phyloP scores from a whole-genome alignment of 495 filamentous ascomycete species.

The Massariosphaeria phaeospora region DNA sequence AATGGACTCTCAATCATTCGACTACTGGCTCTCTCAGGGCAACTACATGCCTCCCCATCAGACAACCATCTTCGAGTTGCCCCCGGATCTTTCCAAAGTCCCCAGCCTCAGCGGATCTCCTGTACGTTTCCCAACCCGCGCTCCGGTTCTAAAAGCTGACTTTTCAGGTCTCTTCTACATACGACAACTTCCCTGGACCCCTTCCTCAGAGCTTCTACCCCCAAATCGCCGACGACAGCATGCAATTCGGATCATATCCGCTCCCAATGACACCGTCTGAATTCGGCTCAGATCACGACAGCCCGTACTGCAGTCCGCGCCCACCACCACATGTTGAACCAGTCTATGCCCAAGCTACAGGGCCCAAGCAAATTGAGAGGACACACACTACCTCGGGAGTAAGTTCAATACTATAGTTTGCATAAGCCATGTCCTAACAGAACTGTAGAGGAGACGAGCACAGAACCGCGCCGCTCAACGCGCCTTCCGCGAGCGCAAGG shows the following conservation, averaged over 20 bases:
- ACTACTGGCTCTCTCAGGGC: conserved; percentile 32
- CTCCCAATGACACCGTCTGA: conserved; percentile 35
- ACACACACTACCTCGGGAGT: conserved; percentile 32
- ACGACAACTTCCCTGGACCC: conserved; percentile 25
- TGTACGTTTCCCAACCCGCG: too few species aligned
- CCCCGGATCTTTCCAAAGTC: conserved; percentile 28
- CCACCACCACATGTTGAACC: conserved; percentile 14
- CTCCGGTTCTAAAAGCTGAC: too few species aligned
- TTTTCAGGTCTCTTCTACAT: conserved; percentile 31
- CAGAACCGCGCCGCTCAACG: conserved; percentile 42
- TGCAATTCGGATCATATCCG: conserved; percentile 23
- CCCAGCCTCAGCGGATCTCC: conserved; percentile 32
- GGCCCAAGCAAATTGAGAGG: conserved; percentile 11
- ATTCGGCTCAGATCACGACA: conserved; percentile 35
- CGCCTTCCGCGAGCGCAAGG: conserved; percentile 50
- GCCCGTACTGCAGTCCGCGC: conserved; percentile 34
- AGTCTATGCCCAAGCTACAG: conserved; percentile 9
- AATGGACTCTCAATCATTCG: conserved; percentile 35
- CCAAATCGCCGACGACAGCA: conserved; percentile 28
- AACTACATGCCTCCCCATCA: conserved; percentile 28
- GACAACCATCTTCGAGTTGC: conserved; percentile 30
- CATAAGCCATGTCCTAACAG: conserved; percentile 11
- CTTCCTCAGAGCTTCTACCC: conserved; percentile 25
- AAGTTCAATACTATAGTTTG: conserved; percentile 17
- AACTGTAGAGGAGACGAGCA: conserved; percentile 26